These are phyloP conservation scores for Pythium coloratum DNA, from an alignment of 352 stramenopile genomes.

Conservation along the genomic window DNA sequence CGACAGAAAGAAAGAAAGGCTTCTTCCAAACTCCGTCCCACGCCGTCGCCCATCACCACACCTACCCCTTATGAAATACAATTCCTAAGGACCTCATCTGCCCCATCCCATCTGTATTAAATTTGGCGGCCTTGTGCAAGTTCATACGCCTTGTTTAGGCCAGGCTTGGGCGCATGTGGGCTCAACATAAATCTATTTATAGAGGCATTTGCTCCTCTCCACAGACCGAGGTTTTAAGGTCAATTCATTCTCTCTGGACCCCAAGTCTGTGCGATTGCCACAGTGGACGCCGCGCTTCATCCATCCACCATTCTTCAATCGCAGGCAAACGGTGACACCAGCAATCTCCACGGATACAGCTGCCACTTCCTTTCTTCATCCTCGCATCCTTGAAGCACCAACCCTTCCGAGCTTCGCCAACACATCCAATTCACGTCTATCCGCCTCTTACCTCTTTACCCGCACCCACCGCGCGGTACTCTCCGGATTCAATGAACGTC, in stretches of 20 bases:
- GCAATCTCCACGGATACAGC: neutral
- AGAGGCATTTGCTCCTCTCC: neutral
- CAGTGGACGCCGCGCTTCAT: too few relatives aligned
- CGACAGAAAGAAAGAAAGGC: neutral
- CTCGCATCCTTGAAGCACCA: neutral
- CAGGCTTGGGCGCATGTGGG: too few relatives aligned
- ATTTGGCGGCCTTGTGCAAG: neutral
- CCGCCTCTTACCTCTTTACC: neutral
- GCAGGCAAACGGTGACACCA: neutral
- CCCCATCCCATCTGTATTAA: neutral
- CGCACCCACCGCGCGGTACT: neutral
- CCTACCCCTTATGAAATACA: neutral
- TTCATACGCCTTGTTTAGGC: too few relatives aligned
- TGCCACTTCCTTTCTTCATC: neutral
- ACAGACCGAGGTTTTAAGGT: slow-evolving; percentile 3
- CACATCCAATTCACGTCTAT: slow-evolving; percentile 16
- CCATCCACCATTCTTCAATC: neutral
- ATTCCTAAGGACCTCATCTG: neutral
- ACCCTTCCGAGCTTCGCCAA: neutral
- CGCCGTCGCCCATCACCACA: neutral
- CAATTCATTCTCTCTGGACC: neutral
- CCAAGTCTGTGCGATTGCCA: too few relatives aligned
- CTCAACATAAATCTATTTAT: neutral
- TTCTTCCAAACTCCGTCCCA: neutral
- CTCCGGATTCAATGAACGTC: neutral